These are phyloP conservation scores for Stephania yunnanensis DNA, from an alignment of 164 flowering plant genomes.

Conservation along the genomic window DNA sequence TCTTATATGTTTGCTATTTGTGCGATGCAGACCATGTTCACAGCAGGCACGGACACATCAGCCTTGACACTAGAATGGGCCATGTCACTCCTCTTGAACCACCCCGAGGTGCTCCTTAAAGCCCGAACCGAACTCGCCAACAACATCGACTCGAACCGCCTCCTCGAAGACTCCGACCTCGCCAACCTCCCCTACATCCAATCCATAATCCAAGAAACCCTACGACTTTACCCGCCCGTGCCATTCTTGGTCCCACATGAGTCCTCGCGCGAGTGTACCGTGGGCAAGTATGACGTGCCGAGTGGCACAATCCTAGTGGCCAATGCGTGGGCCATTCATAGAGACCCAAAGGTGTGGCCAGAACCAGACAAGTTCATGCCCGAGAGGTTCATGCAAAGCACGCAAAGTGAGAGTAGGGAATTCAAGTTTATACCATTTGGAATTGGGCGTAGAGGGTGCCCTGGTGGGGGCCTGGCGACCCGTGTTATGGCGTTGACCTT, in stretches of 20 bases:
- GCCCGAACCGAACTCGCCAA: constrained; percentile 22
- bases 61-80: constrained; percentile 29
- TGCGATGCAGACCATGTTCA: constrained; percentile 14
- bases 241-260: constrained; percentile 29
- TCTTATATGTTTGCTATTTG: too few relatives aligned
- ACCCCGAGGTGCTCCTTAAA: constrained; percentile 20
- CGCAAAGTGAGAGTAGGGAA: not conserved
- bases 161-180: constrained; percentile 28
- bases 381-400: constrained; percentile 28
- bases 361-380: constrained; percentile 31
- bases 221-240: constrained; percentile 20
- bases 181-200: constrained; percentile 25
- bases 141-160: constrained; percentile 15
- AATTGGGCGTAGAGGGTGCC: constrained; percentile 15
- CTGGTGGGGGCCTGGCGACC: constrained; percentile 7
- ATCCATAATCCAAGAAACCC: constrained; percentile 25
- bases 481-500: constrained; percentile 3
- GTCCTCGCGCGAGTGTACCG: constrained; percentile 22
- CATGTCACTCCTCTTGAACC: constrained; percentile 25
- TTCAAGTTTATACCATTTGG: constrained; percentile 15
- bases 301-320: constrained; percentile 25
- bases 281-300: constrained; percentile 21
- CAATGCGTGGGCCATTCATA: constrained; percentile 35
- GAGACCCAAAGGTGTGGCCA: constrained; percentile 27
- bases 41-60: constrained; percentile 30